Evolutionary conservation across 495 filamentous ascomycete species (phyloP).

Genomic region (Xylaria bambusicola): DNA sequence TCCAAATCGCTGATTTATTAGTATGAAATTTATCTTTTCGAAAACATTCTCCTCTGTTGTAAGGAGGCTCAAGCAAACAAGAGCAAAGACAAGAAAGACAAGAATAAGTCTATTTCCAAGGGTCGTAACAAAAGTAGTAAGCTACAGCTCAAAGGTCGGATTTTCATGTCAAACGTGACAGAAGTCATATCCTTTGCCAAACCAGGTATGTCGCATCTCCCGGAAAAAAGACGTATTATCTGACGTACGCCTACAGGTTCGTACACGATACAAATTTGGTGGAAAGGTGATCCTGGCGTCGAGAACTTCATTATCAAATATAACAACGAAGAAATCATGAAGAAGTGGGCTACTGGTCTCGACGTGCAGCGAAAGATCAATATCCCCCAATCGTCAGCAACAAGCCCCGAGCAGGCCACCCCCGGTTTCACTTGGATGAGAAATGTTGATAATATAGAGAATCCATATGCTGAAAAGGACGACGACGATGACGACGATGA

Average conservation of each 20-base stretch:
- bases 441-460: slow-evolving; percentile 56
- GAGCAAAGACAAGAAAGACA: slow-evolving; percentile 70
- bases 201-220: slow-evolving; percentile 62
- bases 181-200: slow-evolving; percentile 82
- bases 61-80: slow-evolving; percentile 91
- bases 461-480: slow-evolving; percentile 78
- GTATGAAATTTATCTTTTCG: slow-evolving; percentile 98
- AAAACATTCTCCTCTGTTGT: slow-evolving; percentile 94
- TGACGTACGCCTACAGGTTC: slow-evolving; percentile 58
- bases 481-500: slow-evolving; percentile 76
- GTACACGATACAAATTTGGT: slow-evolving; percentile 95
- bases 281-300: slow-evolving; percentile 95
- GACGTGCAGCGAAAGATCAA: slow-evolving; percentile 61
- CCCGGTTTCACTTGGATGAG: slow-evolving; percentile 77
- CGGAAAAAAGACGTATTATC: neutral
- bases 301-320: slow-evolving; percentile 97
- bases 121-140: slow-evolving; percentile 74
- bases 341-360: slow-evolving; percentile 76
- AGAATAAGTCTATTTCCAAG: slow-evolving; percentile 54
- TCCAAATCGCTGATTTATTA: slow-evolving; percentile 41
- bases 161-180: slow-evolving; percentile 99
- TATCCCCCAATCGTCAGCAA: slow-evolving; percentile 31
- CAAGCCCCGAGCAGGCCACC: slow-evolving; percentile 39
- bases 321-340: slow-evolving; percentile 84
- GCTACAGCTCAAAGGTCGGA: slow-evolving; percentile 91